Base-by-base conservation (phyloP, 169 alveolate species). In the Plasmodium knowlesi region DNA sequence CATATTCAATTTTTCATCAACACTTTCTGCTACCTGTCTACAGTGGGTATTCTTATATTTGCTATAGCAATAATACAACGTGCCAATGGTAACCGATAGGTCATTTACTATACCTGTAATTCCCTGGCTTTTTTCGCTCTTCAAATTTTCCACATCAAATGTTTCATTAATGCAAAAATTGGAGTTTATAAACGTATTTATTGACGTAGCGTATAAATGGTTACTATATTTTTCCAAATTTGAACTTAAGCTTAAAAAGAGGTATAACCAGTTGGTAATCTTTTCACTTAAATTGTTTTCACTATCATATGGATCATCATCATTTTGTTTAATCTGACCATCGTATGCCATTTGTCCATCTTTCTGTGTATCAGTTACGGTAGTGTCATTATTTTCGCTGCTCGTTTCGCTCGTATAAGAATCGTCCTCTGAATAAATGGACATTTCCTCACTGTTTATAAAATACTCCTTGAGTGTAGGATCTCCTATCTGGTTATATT, bases 211-310 rank as follows among this genome's bases (percentile, higher is more conserved):
- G 81, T 72, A 88, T 57, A 88, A 88, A 88, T 88, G 94, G 57
- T 88, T 88, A 88, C 94, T 88, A 88, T 88, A 88, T 46, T 88
- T 88, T 88, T 88, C 94, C 22, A 88, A 53, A 88, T 88, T 88
- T 72, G 82, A 53, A 78, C 94, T 78, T 79, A 88, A 79, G 5
- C 89, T 79, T 88, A 88, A 43, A 72, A 88, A 88, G 50, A 88
- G 73, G 32, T 88, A 88, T 37, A 88, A 28, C 94, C 80, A 78
- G 46, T 88, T 78, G 43, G 30, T 57, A 34, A 78, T 22, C 78
- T 88, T 79, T 79, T 88, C 89, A 54, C 32, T 88, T 16, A 74
- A 34, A 78, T 57, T 28, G 32, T 57, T 61, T 57, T 88, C 34
- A 78, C 81, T 86, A 78, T 25, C 82, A 54, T 78, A 54, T 54